Percentiles rank a stretch among this genome's conserved stretches.
Evolutionary conservation across 345 rosid genomes (phyloP).

Genomic region (Capsella bursapastoris): DNA sequence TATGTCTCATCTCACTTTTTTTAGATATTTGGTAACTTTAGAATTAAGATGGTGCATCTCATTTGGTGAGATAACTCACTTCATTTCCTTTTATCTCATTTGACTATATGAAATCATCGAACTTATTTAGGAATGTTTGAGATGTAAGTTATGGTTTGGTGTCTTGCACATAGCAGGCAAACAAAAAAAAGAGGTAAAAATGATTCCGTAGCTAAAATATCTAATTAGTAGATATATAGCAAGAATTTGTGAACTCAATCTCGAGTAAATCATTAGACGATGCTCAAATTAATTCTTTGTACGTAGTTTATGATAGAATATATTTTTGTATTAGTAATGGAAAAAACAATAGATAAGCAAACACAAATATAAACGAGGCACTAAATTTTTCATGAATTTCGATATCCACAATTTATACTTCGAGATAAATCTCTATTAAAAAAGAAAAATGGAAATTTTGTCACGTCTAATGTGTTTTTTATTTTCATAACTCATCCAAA

Average conservation of each 20-base stretch:
- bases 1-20: conserved; percentile 3
- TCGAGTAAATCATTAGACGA: neutral
- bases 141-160: conserved; percentile 21
- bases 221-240: neutral
- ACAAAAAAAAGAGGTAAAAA: neutral
- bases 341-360: neutral
- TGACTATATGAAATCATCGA: neutral
- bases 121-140: conserved; percentile 23
- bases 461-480: neutral
- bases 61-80: conserved; percentile 10
- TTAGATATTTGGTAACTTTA: conserved; percentile 14
- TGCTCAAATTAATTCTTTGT: neutral
- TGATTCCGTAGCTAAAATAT: too few species aligned
- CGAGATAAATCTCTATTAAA: neutral
- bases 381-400: neutral
- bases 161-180: conserved; percentile 19
- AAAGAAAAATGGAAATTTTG: neutral
- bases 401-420: neutral
- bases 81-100: conserved; percentile 2
- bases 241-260: neutral
- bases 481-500: neutral
- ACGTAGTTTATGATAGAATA: neutral
- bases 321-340: neutral
- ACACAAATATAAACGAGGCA: neutral
- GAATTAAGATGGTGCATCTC: conserved; percentile 34